These are phyloP conservation scores for Hymenoscyphus salicellus DNA, from an alignment of 2,329 filamentous ascomycete species.

Conservation along the genomic window DNA sequence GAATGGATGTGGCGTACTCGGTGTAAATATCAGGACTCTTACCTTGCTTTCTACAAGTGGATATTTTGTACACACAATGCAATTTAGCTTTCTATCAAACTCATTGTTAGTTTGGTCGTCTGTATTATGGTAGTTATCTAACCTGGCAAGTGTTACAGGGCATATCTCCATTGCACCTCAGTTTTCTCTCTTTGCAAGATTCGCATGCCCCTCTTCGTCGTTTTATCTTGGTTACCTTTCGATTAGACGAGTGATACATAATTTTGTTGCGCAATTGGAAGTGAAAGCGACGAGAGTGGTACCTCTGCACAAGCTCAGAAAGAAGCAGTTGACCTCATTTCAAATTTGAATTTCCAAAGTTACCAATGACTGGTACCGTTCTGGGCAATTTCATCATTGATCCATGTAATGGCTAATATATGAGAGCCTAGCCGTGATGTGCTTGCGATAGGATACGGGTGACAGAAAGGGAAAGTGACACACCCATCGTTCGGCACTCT, in stretches of 20 bases:
- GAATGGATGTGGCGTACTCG: too few species aligned
- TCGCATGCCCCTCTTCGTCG: constrained; percentile 21
- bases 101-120: neutral
- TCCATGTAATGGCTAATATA: too few species aligned
- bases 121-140: neutral
- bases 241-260: constrained; percentile 12
- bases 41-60: neutral
- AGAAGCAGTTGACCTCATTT: neutral
- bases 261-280: constrained; percentile 5
- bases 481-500: neutral
- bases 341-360: too few species aligned
- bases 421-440: too few species aligned
- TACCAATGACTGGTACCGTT: too few species aligned
- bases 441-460: too few species aligned
- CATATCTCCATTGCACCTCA: neutral
- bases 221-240: constrained; percentile 26
- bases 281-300: neutral
- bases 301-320: neutral
- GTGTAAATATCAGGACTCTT: too few species aligned
- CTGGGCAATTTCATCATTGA: too few species aligned
- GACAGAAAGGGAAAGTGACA: neutral
- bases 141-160: neutral
- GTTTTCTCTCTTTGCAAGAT: neutral
- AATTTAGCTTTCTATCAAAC: neutral
- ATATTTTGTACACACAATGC: neutral